Evolutionary conservation across 2,329 filamentous ascomycete genomes (phyloP), one percentile per base, ranked within the genome.

Genomic region (Emergomyces africanus): DNA sequence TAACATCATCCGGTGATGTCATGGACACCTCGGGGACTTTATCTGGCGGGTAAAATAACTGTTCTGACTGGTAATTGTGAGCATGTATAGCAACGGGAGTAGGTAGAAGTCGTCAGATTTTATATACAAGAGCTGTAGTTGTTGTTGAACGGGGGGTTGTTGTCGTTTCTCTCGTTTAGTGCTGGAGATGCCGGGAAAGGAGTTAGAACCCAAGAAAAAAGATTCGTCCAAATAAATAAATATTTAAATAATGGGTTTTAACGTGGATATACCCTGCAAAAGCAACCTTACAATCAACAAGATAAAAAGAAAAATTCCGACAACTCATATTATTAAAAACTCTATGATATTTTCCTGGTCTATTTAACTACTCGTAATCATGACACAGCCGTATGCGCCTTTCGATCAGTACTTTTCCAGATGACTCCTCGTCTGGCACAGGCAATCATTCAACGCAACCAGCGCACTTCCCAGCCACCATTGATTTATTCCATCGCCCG

Each of bases 1-100:
- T 77, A 77, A 78, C 83, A 83, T 86, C 78, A 71, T 81, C 77
- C 70, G 81, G 77, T 74, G 83, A 80, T 81, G 84, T 84, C 86
- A 89, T 89, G 77, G 79, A 83, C 72, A 71, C 67, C 70, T 67
- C 64, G 62, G 57, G 59, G 35, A 57, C 54, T 25, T 18, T 41
- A 51, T 39, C 23, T 25, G 49, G 42, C 37, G 14, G n/a, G 33
- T 39, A 49, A 48, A 56, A 60, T 37, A 39, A 54, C 41, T 35
- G 28, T 35, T 44, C 25, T 9, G 58, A 28, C 41, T 42, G 49
- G 30, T 23, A 44, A 20, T 28, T 54, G 57, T 58, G 58, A 59
- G 61, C 53, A 57, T 57, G 35, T 51, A 53, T 39, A 57, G 44
- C 18, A 33, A 35, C 15, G 37, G 41, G 41, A 33, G 20, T 4